A percentile compares a stretch with the other conserved stretches of the same genome.
phyloP scores from a whole-genome alignment of 2,329 filamentous ascomycete species.

The Colletotrichum spaethianum region DNA sequence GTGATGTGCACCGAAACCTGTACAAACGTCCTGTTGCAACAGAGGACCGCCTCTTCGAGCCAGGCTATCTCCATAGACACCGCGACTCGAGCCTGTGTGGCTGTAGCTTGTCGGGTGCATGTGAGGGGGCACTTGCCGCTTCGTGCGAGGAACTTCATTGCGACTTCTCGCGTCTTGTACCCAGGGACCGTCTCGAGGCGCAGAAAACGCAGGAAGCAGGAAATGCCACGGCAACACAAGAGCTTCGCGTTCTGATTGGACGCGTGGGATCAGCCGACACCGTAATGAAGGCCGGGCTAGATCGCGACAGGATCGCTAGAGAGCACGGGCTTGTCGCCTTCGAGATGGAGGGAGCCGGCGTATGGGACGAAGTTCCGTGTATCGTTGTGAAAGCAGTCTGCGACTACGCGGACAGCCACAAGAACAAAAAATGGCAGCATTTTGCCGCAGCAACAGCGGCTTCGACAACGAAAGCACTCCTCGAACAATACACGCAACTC shows the following conservation, averaged over 20 bases:
- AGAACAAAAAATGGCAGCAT: background rate
- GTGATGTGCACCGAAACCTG: background rate
- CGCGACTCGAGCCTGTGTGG: slow-evolving; percentile 15
- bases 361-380: slow-evolving; percentile 1
- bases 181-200: slow-evolving; percentile 19
- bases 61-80: slow-evolving; percentile 52
- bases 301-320: slow-evolving; percentile 3
- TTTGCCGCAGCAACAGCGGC: background rate
- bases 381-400: background rate
- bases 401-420: background rate
- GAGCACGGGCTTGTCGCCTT: slow-evolving; percentile 1
- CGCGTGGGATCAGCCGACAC: slow-evolving; percentile 46
- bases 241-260: background rate
- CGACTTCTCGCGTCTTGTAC: slow-evolving; percentile 21
- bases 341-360: slow-evolving; percentile 24
- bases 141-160: slow-evolving; percentile 47
- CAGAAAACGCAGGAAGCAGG: background rate
- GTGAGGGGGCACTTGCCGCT: slow-evolving; percentile 35
- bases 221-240: background rate
- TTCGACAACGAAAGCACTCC: background rate
- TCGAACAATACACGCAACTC: background rate
- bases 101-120: slow-evolving; percentile 37
- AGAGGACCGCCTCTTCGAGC: slow-evolving; percentile 49
- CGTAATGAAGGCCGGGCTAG: slow-evolving; percentile 48
- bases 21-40: slow-evolving; percentile 47